phyloP scores from a whole-genome alignment of 2,329 filamentous ascomycete species.

The Gaeumannomyces tritici region DNA sequence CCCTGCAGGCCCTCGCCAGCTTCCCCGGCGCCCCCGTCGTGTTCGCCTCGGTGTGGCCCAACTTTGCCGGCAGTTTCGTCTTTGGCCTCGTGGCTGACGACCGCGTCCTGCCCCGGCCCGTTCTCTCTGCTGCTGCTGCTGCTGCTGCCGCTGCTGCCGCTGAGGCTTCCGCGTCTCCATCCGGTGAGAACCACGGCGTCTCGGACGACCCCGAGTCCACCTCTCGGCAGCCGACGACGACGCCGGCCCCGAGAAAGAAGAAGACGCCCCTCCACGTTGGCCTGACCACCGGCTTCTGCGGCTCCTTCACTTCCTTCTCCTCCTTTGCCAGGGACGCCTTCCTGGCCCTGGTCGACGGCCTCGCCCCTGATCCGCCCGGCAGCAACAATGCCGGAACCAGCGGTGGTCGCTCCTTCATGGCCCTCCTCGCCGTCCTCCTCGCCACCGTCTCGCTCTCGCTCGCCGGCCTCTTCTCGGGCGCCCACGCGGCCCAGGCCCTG shows the following conservation, averaged over 20 bases:
- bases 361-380: slow-evolving; percentile 35
- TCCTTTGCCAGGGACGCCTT: slow-evolving; percentile 59
- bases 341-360: slow-evolving; percentile 64
- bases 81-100: slow-evolving; percentile 65
- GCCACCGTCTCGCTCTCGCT: slow-evolving; percentile 63
- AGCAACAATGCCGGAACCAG: slow-evolving; percentile 22
- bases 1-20: slow-evolving; percentile 66
- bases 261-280: slow-evolving; percentile 74
- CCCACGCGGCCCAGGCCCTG: slow-evolving; percentile 60
- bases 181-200: not conserved
- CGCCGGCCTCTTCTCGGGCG: slow-evolving; percentile 59
- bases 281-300: slow-evolving; percentile 62
- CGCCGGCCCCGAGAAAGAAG: slow-evolving; percentile 45
- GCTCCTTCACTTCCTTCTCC: slow-evolving; percentile 62
- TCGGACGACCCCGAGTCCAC: not conserved
- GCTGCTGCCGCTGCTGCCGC: not conserved
- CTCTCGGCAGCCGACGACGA: slow-evolving; percentile 11
- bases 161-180: not conserved
- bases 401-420: slow-evolving; percentile 75
- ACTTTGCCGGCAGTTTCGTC: slow-evolving; percentile 69
- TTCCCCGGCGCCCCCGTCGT: slow-evolving; percentile 70
- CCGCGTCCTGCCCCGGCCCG: slow-evolving; percentile 15
- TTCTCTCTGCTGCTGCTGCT: too few species aligned
- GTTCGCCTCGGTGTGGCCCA: slow-evolving; percentile 76
- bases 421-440: slow-evolving; percentile 65